A percentile compares a stretch with the other conserved stretches of the same genome.
These are phyloP conservation scores for Coemansia reversa DNA, from an alignment of 192 early-diverging fungal genomes.

Conservation along the genomic window DNA sequence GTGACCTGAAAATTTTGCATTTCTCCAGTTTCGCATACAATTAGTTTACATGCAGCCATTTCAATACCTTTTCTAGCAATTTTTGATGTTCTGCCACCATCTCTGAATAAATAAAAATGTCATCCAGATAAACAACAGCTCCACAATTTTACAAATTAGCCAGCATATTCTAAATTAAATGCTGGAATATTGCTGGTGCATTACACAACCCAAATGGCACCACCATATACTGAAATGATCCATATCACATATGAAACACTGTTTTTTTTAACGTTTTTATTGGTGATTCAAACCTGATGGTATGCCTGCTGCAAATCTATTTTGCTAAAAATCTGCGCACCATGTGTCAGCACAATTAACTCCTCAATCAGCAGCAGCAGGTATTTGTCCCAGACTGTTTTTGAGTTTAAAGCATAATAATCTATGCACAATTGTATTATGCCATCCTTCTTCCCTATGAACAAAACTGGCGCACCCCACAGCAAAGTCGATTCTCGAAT, in stretches of 20 bases:
- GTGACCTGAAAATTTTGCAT: neutral
- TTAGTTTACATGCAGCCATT: neutral
- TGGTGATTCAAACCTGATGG: slow-evolving; percentile 39
- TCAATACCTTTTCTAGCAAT: too few relatives aligned
- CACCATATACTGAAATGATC: slow-evolving; percentile 57
- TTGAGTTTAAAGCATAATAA: slow-evolving; percentile 58
- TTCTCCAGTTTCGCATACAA: slow-evolving; percentile 7
- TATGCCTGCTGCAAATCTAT: slow-evolving; percentile 51
- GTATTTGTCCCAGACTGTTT: slow-evolving; percentile 51
- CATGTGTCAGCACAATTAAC: too few relatives aligned
- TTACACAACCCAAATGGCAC: too few relatives aligned
- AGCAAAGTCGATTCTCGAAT: slow-evolving; percentile 40
- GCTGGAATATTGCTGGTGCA: too few relatives aligned
- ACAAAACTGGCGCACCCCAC: slow-evolving; percentile 42
- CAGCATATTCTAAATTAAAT: too few relatives aligned
- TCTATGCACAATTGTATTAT: slow-evolving; percentile 39
- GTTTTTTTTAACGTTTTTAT: slow-evolving; percentile 48
- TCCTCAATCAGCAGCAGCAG: slow-evolving; percentile 57
- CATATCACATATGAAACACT: slow-evolving; percentile 44
- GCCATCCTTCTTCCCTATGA: slow-evolving; percentile 54
- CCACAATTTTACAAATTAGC: too few relatives aligned
- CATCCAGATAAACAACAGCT: too few relatives aligned
- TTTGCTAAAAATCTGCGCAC: too few relatives aligned
- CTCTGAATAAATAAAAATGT: too few relatives aligned
- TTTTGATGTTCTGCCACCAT: slow-evolving; percentile 6